Base-by-base conservation (phyloP, 305 asterid species). In the Solanum aculeatissimum region DNA sequence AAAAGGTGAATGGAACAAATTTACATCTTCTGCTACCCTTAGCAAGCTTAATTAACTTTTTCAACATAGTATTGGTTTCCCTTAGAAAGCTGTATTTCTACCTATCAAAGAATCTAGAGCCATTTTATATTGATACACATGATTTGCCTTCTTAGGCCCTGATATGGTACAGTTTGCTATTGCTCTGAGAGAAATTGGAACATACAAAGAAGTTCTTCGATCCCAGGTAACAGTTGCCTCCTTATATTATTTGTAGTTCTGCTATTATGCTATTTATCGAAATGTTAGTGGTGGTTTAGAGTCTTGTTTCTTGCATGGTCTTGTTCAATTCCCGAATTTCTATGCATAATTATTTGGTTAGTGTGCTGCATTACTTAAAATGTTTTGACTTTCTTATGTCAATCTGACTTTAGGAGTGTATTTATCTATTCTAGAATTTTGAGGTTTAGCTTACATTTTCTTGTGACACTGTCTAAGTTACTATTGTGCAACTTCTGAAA, bases 121-220 rank as follows among this genome's bases (percentile, higher is more conserved):
- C 87, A 86, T 27, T 77, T 54, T 49, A 49, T 77, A 16, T 80
- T 71, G 86, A 66, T 55, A 16, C 45, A 77, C 29, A 1, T 27
- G 15, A 77, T 42, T 85, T 89, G 38, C 86, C 84, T 85, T 86
- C 87, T 51, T 84, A 97, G 98, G 99, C 83, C 95, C 97, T 72
- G 99, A 95, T 88, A 94, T 97, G 97, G 89, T 92, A 62, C 93
- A 95, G 75, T 95, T 92, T 88, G 97, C 97, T 32, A 93, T 92
- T 83, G 91, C 95, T 80, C 85, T 97, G 88, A 93, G 96, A 90
- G 99, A 97, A 88, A 91, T 93, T 54, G 99, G 97, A 90, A 93
- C 93, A 63, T 92, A 92, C 95, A 95, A 94, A 90, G 99, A 91
- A 87, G 79, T 88, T 88, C 93, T 91, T 83, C 93, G 89, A 66